Conservation (phyloP, 345 rosid species). For the Acer saccharum region DNA sequence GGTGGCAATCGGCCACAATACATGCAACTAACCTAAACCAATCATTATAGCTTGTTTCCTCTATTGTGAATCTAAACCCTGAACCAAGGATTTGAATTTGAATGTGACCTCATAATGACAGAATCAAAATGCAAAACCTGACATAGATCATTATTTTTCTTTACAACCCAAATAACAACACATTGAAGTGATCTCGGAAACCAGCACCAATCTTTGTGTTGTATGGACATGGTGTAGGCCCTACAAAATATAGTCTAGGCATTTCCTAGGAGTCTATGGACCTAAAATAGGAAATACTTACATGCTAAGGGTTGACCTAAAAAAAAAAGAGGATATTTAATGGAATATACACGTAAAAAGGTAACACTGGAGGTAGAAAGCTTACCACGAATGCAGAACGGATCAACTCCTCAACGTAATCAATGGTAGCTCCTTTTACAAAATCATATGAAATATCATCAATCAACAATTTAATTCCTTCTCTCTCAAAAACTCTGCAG, state of each 20-base stretch:
- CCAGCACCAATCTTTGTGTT: background rate
- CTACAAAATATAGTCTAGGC: background rate
- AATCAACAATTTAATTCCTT: no score
- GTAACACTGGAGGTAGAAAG: no score
- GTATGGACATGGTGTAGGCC: background rate
- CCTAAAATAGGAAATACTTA: no score
- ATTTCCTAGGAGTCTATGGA: no score
- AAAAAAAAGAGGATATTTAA: no score
- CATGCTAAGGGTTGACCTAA: no score
- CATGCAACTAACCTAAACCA: slow-evolving; percentile 1
- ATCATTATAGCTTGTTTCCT: background rate
- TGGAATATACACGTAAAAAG: no score
- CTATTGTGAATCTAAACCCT: background rate
- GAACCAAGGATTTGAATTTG: background rate
- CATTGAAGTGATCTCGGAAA: background rate
- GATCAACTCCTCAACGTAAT: no score
- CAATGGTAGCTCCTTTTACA: no score
- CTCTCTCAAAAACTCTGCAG: no score
- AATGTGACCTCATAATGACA: background rate
- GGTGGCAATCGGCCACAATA: background rate
- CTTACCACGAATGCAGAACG: no score
- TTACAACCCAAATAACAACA: background rate
- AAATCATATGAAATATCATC: no score
- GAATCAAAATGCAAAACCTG: background rate
- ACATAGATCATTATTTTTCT: background rate